Evolutionary conservation across 2,329 filamentous ascomycete genomes (phyloP), one percentile per base, ranked within the genome.

Genomic region (Botryosphaeria dothidea): DNA sequence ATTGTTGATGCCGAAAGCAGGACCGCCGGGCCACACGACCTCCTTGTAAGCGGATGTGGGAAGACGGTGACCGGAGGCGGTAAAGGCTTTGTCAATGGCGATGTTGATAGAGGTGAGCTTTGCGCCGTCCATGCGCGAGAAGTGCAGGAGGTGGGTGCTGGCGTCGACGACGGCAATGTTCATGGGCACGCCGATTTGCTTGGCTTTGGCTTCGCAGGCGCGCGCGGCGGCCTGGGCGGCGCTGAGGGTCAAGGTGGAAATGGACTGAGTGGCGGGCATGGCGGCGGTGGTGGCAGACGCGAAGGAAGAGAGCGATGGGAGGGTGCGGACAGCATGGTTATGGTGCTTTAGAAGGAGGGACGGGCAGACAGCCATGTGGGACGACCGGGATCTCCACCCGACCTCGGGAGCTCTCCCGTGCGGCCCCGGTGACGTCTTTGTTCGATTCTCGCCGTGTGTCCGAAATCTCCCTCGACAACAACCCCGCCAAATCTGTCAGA

Each of bases 41-140:
- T 85, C 84, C 65, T 83, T 83, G 72, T 86, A 86, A 2, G 78
- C 75, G 23, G 80, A 79, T 0, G 84, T 86, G 0, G 83, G 83
- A 4, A 79, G 74, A 21, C 80, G 76, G 72, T 86, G 84, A 17
- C 84, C 84, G 1, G 84, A 83, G 3, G 84, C 84, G 2, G 84
- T 86, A 71, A 85, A 86, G 17, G 84, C 84, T 67, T 86, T 85
- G 56, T 89, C 87, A 15, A 91, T 89, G 0, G 86, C 84, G 71
- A 90, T 84, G 73, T 86, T 85, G 68, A 88, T 84, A 3, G 85
- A 80, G n/a, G 81, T 83, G 15, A 82, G 69, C 67, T 83, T 83
- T 21, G 81, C 81, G 65, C 74, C 76, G 68, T 81, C 80, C 80
- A 83, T 82, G 69, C 82, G 80, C 19, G 72, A 73, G 71, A 84